A percentile compares a stretch with the other conserved stretches of the same genome.
phyloP scores from a whole-genome alignment of 1,139 yeast species.

The Saccharomyces hybrid region DNA sequence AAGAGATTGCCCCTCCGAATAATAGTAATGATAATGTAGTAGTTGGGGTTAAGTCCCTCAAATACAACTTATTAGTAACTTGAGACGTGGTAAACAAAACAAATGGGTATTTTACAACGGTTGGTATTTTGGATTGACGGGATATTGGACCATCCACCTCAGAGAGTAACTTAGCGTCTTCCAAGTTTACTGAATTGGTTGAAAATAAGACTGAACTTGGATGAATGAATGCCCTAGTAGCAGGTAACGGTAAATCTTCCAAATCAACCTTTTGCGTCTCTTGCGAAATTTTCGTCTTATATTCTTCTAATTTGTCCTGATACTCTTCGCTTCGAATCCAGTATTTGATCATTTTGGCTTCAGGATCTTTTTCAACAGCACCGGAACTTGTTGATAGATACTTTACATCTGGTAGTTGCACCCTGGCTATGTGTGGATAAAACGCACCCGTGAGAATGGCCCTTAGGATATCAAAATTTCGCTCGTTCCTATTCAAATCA shows the following conservation, averaged over 20 bases:
- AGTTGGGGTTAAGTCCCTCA: slow-evolving; percentile 75
- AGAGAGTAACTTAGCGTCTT: slow-evolving; percentile 34
- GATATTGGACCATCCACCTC: slow-evolving; percentile 32
- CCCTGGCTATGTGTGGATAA: slow-evolving; percentile 75
- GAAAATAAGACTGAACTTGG: slow-evolving; percentile 69
- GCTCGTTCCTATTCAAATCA: slow-evolving; percentile 42
- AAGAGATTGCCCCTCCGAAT: slow-evolving; percentile 70
- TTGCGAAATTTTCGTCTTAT: slow-evolving; percentile 3
- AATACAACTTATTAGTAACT: slow-evolving; percentile 58
- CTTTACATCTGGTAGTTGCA: slow-evolving; percentile 75
- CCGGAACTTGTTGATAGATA: slow-evolving; percentile 67
- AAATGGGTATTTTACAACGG: slow-evolving; percentile 42
- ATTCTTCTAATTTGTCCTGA: slow-evolving; percentile 26
- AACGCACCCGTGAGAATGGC: slow-evolving; percentile 73
- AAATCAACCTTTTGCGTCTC: slow-evolving; percentile 10
- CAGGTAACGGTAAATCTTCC: slow-evolving; percentile 36
- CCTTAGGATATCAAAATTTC: slow-evolving; percentile 46
- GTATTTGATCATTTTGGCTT: slow-evolving; percentile 61
- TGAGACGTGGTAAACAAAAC: slow-evolving; percentile 50
- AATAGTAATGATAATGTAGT: slow-evolving; percentile 61
- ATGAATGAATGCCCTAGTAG: slow-evolving; percentile 68
- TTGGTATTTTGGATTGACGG: slow-evolving; percentile 31
- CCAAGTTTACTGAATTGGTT: slow-evolving; percentile 26
- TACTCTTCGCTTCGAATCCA: slow-evolving; percentile 61
- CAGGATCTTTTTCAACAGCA: slow-evolving; percentile 76